Evolutionary conservation across 331 rosid species (phyloP), one percentile per base, ranked within the genome.

Genomic region (Arachis monticola): DNA sequence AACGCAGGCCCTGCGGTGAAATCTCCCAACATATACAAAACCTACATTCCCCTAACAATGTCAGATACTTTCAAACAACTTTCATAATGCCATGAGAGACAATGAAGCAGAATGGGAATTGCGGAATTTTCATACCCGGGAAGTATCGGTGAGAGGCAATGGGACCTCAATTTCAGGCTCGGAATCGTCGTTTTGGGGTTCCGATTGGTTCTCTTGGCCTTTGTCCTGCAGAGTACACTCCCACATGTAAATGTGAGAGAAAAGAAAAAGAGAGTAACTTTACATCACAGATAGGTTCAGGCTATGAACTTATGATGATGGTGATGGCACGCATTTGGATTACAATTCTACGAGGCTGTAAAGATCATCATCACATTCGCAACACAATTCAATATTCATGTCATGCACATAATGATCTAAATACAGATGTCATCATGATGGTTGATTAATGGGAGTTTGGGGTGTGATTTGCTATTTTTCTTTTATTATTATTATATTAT

Each of bases 11-110:
- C 98, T 11, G 97, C 72, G 44, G 99, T 62, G 40, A 94, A 83
- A 80, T 92, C 99, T 50, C 92, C 97, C 93, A 92, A 86, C 99
- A 94, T 87, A 85, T 90, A 90, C 88, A 94, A 86, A 30, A 74
- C 89, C 99, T 94, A 88, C 81, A 85, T 74, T 74, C 32, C n/a
- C 77, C 63, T 12, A 68, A 77, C 17, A 75, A 51, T 13, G 31
- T 53, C 9, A 73, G 30, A 72, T 77, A 72, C 51, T 12, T 31
- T 72, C 74, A 47, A 65, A 63, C 13, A 61, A 55, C 77, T 10
- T 17, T 17, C 8, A 75, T 22, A 22, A 22, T 22, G 27, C 27
- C 27, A 22, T 22, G 27, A 22, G 27, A 22, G 27, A 22, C 27
- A 22, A 45, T 32, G 38, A 1, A 68, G 7, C 22, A 17, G 22